phyloP scores from a whole-genome alignment of 352 stramenopile species.

The Phytophthora sansomeana region DNA sequence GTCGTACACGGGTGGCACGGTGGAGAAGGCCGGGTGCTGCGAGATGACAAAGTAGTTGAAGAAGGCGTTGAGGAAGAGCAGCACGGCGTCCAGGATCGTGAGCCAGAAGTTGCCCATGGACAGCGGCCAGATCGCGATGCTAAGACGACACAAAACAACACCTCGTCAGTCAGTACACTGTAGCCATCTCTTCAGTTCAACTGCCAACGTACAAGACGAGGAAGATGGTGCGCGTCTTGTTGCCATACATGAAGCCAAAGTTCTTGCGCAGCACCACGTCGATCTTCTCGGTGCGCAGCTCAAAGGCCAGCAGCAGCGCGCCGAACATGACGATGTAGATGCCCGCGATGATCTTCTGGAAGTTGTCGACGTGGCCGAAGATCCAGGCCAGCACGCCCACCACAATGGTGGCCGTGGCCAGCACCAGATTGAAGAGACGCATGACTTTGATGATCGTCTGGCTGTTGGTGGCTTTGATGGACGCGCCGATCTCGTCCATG shows the following conservation, averaged over 20 bases:
- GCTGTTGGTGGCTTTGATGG: slow-evolving; percentile 87
- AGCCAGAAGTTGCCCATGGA: slow-evolving; percentile 93
- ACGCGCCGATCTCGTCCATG: slow-evolving; percentile 85
- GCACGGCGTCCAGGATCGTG: slow-evolving; percentile 86
- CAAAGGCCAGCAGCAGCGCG: slow-evolving; percentile 77
- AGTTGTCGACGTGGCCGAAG: slow-evolving; percentile 77
- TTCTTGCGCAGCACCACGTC: slow-evolving; percentile 84
- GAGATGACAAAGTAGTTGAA: slow-evolving; percentile 94
- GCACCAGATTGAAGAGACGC: slow-evolving; percentile 78
- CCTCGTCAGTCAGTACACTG: background rate
- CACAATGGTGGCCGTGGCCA: slow-evolving; percentile 74
- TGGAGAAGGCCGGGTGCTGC: slow-evolving; percentile 72
- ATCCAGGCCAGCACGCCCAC: slow-evolving; percentile 83
- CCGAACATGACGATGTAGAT: slow-evolving; percentile 92
- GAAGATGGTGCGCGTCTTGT: slow-evolving; percentile 89
- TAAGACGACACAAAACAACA: slow-evolving; percentile 67
- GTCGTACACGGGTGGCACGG: slow-evolving; percentile 44
- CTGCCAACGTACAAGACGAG: slow-evolving; percentile 78
- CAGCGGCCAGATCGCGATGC: slow-evolving; percentile 90
- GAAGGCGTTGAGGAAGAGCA: slow-evolving; percentile 90
- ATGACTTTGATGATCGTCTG: slow-evolving; percentile 85
- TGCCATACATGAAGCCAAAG: slow-evolving; percentile 93
- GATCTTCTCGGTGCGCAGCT: slow-evolving; percentile 85
- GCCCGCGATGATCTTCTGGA: slow-evolving; percentile 84
- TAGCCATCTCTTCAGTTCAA: background rate